A percentile compares a stretch with the other conserved stretches of the same genome.
phyloP scores from a whole-genome alignment of 1,284 basidiomycete species.

The Agroathelia rolfsii region DNA sequence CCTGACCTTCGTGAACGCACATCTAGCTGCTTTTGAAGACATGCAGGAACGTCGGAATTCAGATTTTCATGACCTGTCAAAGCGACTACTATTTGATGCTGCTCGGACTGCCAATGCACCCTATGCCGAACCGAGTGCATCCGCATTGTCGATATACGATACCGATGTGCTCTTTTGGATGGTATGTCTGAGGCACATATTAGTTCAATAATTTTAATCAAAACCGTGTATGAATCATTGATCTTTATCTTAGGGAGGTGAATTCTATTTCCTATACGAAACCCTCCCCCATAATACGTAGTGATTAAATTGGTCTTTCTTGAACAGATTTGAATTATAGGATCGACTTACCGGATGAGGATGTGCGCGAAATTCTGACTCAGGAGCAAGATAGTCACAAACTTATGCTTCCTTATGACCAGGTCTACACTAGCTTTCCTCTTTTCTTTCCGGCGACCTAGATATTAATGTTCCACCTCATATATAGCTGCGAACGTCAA shows the following conservation, averaged over 20 bases:
- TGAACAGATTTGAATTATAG: slow-evolving; percentile 79
- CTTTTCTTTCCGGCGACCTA: slow-evolving; percentile 5
- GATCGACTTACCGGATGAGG: slow-evolving; percentile 49
- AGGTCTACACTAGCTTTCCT: slow-evolving; percentile 38
- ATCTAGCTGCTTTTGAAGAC: slow-evolving; percentile 74
- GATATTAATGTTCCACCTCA: slow-evolving; percentile 3
- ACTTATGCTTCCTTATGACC: slow-evolving; percentile 50
- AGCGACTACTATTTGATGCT: slow-evolving; percentile 37
- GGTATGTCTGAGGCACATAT: slow-evolving; percentile 28
- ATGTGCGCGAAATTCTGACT: slow-evolving; percentile 44
- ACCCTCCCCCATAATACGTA: no score
- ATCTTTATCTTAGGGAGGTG: slow-evolving; percentile 39
- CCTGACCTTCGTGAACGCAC: slow-evolving; percentile 66
- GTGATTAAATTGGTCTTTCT: no score
- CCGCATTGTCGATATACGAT: no score
- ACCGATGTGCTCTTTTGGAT: slow-evolving; percentile 66
- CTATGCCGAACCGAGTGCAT: no score
- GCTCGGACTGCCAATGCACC: no score
- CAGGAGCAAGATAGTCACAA: slow-evolving; percentile 29
- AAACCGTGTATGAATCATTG: no score
- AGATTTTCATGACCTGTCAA: slow-evolving; percentile 58
- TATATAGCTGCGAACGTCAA: slow-evolving; percentile 41
- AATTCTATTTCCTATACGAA: slow-evolving; percentile 10
- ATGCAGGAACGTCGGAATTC: slow-evolving; percentile 59
- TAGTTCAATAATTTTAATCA: slow-evolving; percentile 1